phyloP scores from a whole-genome alignment of 2,329 filamentous ascomycete genomes.

The Trichoderma sp. region DNA sequence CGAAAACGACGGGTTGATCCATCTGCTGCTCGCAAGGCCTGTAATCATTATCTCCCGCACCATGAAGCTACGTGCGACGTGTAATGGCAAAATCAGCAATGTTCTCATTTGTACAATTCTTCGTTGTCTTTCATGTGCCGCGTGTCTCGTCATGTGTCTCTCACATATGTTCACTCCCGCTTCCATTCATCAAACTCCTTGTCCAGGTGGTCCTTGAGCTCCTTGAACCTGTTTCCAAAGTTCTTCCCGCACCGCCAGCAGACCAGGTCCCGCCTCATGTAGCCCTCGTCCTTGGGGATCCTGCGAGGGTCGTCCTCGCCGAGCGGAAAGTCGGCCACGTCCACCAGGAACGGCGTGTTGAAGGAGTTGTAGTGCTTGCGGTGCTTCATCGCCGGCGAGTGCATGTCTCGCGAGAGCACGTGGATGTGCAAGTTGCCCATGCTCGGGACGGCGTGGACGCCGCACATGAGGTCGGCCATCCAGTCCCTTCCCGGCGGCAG shows the following conservation, averaged over 20 bases:
- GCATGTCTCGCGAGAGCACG: slow-evolving; percentile 76
- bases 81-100: background rate
- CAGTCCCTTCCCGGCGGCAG: slow-evolving; percentile 77
- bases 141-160: background rate
- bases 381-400: slow-evolving; percentile 68
- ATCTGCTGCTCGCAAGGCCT: background rate
- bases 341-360: slow-evolving; percentile 77
- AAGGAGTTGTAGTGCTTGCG: slow-evolving; percentile 93
- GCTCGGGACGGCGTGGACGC: slow-evolving; percentile 82
- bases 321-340: slow-evolving; percentile 76
- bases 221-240: slow-evolving; percentile 72
- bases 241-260: slow-evolving; percentile 82
- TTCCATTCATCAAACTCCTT: slow-evolving; percentile 76
- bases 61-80: background rate
- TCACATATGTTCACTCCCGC: slow-evolving; percentile 45
- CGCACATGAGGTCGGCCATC: slow-evolving; percentile 68
- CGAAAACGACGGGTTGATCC: background rate
- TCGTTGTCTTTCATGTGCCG: background rate
- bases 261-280: slow-evolving; percentile 61
- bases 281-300: slow-evolving; percentile 53
- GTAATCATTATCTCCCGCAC: background rate
- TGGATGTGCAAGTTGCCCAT: slow-evolving; percentile 95
- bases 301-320: slow-evolving; percentile 61
- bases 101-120: background rate
- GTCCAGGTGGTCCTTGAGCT: slow-evolving; percentile 71